Evolutionary conservation across 257 asterid species (phyloP), one percentile per base, ranked within the genome.

Genomic region (Lycium barbarum): DNA sequence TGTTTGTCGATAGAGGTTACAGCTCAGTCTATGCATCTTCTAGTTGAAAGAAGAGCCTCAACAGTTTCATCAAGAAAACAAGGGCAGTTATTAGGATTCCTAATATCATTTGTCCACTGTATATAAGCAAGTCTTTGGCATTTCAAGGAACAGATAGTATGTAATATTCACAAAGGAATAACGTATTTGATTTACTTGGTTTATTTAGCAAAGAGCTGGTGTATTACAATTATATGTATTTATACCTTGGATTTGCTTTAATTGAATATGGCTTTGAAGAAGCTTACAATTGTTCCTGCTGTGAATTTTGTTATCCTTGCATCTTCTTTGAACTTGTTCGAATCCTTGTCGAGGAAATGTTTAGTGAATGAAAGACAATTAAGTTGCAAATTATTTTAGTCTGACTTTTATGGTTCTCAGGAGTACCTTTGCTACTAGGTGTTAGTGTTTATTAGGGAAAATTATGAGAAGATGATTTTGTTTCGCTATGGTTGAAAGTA

Each of bases 11-110:
- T 40, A 49, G 62, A 74, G 43, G 62, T 74, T 73, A 9, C 59
- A 49, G 81, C 12, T 20, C 61, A 73, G 40, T 47, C 6, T 73
- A 3, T 71, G 81, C 81, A 45, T 74, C 40, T 74, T 74, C 81
- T 47, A 74, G 81, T 12, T 20, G 12, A 74, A 73, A 47, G 74
- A 67, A 67, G n/a, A 65, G 9, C 8, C 38, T 65, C 43, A 11
- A 65, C 45, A 22, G 70, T 62, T 63, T 63, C 17, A 22, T 63
- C 17, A 67, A 66, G 22, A 67, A 67, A 66, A 66, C 73, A 66
- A 67, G 51, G 76, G 14, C 11, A 36, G 45, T 22, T 74, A 14
- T 74, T 22, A 58, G 63, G 63, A 58, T 1, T 15, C 0, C 2
- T 58, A 58, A 58, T 58, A 74, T 74, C 20, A 74, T 6, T 49